A percentile compares a stretch with the other conserved stretches of the same genome.
phyloP scores from a whole-genome alignment of 2,329 filamentous ascomycete species.

The Pyricularia pennisetigena region DNA sequence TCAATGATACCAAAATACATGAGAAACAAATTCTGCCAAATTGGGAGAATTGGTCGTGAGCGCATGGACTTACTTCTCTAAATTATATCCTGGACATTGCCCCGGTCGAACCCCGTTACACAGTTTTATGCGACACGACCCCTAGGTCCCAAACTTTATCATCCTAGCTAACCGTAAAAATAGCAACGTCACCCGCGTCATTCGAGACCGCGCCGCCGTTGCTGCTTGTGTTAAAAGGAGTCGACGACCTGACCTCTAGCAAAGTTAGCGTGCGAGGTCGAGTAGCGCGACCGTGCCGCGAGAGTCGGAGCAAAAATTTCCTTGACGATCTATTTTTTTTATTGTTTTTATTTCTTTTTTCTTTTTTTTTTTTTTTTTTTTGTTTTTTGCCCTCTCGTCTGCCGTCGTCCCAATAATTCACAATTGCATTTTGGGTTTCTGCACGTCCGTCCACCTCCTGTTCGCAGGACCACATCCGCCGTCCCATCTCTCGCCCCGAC shows the following conservation, averaged over 20 bases:
- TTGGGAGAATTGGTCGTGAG: no score
- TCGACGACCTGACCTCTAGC: not conserved
- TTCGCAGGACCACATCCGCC: not conserved
- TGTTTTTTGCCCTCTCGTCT: not conserved
- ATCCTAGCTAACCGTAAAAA: not conserved
- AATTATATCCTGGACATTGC: not conserved
- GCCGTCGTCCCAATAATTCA: not conserved
- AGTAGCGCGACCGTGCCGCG: conserved; percentile 1
- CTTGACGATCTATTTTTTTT: not conserved
- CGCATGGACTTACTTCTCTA: no score
- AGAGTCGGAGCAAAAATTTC: not conserved
- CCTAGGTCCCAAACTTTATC: not conserved
- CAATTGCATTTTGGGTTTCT: not conserved
- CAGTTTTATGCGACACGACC: not conserved
- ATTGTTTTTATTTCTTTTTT: not conserved
- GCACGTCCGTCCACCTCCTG: not conserved
- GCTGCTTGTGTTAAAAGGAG: not conserved
- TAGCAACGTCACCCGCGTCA: conserved; percentile 1
- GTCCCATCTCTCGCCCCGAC: conserved; percentile 1
- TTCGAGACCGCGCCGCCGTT: not conserved
- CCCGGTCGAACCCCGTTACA: not conserved
- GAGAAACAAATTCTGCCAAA: no score
- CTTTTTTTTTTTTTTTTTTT: not conserved
- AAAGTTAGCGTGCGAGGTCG: not conserved
- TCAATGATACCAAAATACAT: no score